Conservation (phyloP, 2,329 filamentous ascomycete genomes). For the Aureobasidium sp. region DNA sequence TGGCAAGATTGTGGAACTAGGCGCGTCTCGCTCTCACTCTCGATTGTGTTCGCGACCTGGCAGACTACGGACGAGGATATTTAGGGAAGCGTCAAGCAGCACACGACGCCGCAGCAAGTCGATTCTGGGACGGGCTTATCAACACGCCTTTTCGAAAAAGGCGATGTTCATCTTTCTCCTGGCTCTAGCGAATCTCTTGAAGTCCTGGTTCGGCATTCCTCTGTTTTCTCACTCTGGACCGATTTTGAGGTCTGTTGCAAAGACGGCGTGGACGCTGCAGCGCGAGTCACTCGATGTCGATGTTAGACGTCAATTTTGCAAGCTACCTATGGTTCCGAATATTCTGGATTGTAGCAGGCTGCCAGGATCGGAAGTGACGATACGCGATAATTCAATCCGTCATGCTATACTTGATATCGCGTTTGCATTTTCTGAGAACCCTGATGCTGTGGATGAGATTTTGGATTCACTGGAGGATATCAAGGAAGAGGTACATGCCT, state of each 20-base stretch:
- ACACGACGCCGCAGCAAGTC: not conserved
- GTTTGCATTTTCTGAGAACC: not conserved
- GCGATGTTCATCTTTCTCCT: not conserved
- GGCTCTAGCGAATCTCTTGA: not conserved
- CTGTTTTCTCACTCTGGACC: not conserved
- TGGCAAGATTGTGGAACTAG: not conserved
- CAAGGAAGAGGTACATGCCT: not conserved
- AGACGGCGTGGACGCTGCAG: not conserved
- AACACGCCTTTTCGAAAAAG: not conserved
- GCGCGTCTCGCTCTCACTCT: not conserved
- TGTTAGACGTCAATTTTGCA: not conserved
- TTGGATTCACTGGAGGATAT: not conserved
- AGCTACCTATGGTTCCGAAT: not conserved
- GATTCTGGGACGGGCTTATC: too few species aligned
- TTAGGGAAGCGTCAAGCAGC: not conserved
- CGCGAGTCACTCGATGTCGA: too few species aligned
- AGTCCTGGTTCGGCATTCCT: not conserved
- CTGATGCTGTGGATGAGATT: not conserved
- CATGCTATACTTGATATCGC: not conserved
- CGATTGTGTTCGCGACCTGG: not conserved
- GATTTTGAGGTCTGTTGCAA: not conserved
- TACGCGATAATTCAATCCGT: not conserved
- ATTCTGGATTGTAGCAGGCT: not conserved
- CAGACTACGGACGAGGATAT: not conserved
- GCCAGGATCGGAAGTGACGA: not conserved